Evolutionary conservation across 768 basidiomycete genomes (phyloP).

Genomic region (Kondoa subrosea): DNA sequence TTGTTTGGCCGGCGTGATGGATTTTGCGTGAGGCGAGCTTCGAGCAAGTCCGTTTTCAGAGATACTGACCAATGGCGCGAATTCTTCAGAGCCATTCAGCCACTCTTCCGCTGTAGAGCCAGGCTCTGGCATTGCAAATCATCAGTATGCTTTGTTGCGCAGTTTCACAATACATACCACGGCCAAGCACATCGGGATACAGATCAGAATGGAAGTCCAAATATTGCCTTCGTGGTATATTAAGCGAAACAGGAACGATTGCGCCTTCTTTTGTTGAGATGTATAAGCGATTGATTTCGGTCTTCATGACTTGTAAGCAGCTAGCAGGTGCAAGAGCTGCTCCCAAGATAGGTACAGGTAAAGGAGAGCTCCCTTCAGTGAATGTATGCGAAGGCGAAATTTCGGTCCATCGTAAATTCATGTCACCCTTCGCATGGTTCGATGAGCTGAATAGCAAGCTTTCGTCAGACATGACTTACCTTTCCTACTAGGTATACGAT

Average conservation of each 20-base stretch:
- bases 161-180: slow-evolving; percentile 11
- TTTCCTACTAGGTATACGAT: slow-evolving; percentile 32
- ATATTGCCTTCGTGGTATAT: slow-evolving; percentile 32
- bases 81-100: slow-evolving; percentile 2
- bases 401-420: slow-evolving; percentile 32
- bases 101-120: slow-evolving; percentile 17
- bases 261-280: slow-evolving; percentile 29
- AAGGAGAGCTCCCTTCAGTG: slow-evolving; percentile 26
- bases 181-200: slow-evolving; percentile 25
- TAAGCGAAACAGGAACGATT: slow-evolving; percentile 30
- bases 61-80: background rate
- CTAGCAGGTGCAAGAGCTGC: slow-evolving; percentile 27
- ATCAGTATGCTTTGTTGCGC: background rate
- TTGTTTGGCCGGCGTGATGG: background rate
- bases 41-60: background rate
- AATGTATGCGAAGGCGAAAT: slow-evolving; percentile 26
- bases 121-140: slow-evolving; percentile 3
- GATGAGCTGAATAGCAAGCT: background rate
- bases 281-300: slow-evolving; percentile 31
- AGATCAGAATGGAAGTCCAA: slow-evolving; percentile 34
- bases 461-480: slow-evolving; percentile 7
- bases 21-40: background rate
- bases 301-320: slow-evolving; percentile 32
- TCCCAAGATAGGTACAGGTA: slow-evolving; percentile 19
- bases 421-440: slow-evolving; percentile 28